A percentile compares a stretch with the other conserved stretches of the same genome.
Evolutionary conservation across 106 monocot species (phyloP).

Genomic region (Allium cepa): DNA sequence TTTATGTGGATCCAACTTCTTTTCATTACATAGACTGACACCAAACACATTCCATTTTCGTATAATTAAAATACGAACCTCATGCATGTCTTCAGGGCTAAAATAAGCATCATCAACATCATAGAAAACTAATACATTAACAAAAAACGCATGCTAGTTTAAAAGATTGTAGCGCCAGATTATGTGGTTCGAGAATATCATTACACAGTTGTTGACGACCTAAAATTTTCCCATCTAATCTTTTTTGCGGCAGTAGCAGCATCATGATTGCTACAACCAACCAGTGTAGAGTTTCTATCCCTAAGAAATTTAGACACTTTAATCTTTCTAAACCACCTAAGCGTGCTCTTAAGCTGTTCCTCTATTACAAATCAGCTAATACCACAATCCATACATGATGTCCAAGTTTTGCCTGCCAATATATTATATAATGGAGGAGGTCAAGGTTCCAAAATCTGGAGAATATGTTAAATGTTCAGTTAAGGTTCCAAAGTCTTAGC

Average conservation of each 20-base stretch:
- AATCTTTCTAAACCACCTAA: conserved; percentile 77
- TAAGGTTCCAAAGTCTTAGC: too few species aligned
- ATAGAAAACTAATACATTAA: neutral
- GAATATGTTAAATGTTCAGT: too few species aligned
- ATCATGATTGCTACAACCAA: conserved; percentile 58
- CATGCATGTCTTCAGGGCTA: too few species aligned
- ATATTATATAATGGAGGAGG: too few species aligned
- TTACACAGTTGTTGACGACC: conserved; percentile 69
- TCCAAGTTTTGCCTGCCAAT: conserved; percentile 71
- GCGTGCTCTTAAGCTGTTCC: conserved; percentile 64
- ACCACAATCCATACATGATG: conserved; percentile 80
- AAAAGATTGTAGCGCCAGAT: conserved; percentile 31
- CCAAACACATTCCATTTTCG: too few species aligned
- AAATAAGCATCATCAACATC: neutral
- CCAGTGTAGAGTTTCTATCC: conserved; percentile 65
- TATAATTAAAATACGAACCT: too few species aligned
- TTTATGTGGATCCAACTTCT: too few species aligned
- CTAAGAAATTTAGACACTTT: conserved; percentile 50
- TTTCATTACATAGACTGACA: too few species aligned
- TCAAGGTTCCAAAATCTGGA: too few species aligned
- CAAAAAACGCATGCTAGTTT: conserved; percentile 44
- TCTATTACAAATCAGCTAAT: conserved; percentile 55
- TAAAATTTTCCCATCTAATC: conserved; percentile 65
- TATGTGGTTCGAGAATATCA: conserved; percentile 64
- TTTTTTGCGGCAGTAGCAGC: conserved; percentile 81